phyloP scores from a whole-genome alignment of 2,329 filamentous ascomycete species.

The Raffaelea ambrosiae region DNA sequence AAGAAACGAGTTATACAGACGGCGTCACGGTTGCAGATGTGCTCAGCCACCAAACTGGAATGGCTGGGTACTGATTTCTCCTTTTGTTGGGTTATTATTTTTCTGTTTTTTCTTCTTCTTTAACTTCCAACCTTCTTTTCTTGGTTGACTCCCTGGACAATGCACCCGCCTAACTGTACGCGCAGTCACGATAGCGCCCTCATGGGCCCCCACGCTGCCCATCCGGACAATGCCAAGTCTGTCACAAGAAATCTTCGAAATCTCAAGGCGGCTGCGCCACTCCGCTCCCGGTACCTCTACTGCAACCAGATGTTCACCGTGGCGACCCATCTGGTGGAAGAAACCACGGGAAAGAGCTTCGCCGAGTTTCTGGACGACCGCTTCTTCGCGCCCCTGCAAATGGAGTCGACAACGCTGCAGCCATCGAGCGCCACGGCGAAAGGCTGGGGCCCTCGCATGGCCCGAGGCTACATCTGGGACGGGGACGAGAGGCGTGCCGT shows the following conservation, averaged over 20 bases:
- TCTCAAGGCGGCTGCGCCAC: not conserved
- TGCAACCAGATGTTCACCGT: constrained; percentile 1
- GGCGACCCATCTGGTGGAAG: not conserved
- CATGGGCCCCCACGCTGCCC: not conserved
- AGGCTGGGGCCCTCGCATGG: not conserved
- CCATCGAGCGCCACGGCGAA: not conserved
- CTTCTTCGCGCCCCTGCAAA: not conserved
- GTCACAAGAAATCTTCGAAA: not conserved
- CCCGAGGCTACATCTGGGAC: not conserved
- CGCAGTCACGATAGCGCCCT: not conserved
- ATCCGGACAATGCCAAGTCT: not conserved
- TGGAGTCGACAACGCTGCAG: not conserved
- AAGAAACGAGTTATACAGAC: not conserved
- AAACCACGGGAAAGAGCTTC: not conserved
- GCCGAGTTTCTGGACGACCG: not conserved
- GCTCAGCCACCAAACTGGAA: not conserved
- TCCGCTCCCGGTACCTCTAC: not conserved
- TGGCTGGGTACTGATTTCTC: not conserved
- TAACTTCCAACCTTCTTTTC: not conserved
- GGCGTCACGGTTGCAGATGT: not conserved
- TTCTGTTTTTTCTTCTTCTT: no score
- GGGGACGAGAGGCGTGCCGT: not conserved
- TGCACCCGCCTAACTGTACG: not conserved
- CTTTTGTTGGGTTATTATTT: no score
- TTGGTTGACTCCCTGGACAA: no score